Base-by-base conservation (phyloP, 108 stramenopile species). In the Nitzschia sp. region DNA sequence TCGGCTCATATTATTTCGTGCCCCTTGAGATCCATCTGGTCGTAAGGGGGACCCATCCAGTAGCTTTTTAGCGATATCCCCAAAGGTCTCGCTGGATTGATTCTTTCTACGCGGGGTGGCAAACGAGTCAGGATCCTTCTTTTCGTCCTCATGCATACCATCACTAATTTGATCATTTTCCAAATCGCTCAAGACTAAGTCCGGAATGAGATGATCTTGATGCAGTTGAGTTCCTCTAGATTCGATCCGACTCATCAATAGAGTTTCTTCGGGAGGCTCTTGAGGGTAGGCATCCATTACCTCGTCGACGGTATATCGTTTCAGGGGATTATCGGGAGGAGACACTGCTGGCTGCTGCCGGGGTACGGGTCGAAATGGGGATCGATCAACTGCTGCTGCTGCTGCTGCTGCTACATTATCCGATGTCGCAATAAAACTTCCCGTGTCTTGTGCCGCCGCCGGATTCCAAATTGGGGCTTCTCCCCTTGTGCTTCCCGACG, bases 391-490 rank as follows among this genome's bases (percentile, higher is more conserved):
- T 3, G 16, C 3, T 61, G 59, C 9, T 2, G 9, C 15, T 5
- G 9, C 17, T 8, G 13, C 9, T 2, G 8, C 21, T 41, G 13
- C 38, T 19, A 13, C 5, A 5, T 22, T 1, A 23, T 31, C 32
- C 15, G 41, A 45, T 41, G 35, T 22, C 6, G 1, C 41, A 5
- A 61, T 34, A 45, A 61, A 45, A 22, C 60, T 61, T 34, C 60
- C 60, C 5, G 60, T 61, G 19, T 61, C 60, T 19, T 23, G 9
- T 1, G 11, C 36, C 23, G 36, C 6, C 1, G 60, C 23, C 22
- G 60, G 60, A 45, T 61, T 61, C 60, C 60, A 61, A 25, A 61
- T 45, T 11, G 55, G 27, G 9, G 19, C 8, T 8, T n/a, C 19
- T 4, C 48, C 21, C 19, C 17, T 50, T 11, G 4, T 22, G 4